Evolutionary conservation across 2,329 filamentous ascomycete genomes (phyloP).

Genomic region (Colletotrichum horii): DNA sequence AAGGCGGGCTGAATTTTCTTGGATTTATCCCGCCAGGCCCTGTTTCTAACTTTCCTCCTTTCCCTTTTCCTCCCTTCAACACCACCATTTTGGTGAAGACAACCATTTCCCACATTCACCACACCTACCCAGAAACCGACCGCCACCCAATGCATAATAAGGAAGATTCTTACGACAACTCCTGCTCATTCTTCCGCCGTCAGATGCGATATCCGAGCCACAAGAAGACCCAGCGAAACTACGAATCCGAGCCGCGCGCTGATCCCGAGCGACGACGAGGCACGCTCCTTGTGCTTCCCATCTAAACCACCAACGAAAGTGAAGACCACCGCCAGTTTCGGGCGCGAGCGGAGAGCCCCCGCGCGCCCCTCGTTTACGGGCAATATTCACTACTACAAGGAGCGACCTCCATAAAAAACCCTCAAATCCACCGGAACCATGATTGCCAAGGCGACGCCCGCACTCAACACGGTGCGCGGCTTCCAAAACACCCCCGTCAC

Average conservation of each 20-base stretch:
- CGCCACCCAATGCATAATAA: slow-evolving; percentile 61
- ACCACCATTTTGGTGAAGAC: slow-evolving; percentile 28
- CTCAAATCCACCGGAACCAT: slow-evolving; percentile 33
- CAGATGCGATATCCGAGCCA: slow-evolving; percentile 62
- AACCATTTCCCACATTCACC: slow-evolving; percentile 19
- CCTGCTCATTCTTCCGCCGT: slow-evolving; percentile 56
- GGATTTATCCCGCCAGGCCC: slow-evolving; percentile 6
- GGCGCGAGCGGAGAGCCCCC: slow-evolving; percentile 17
- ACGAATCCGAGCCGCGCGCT: slow-evolving; percentile 57
- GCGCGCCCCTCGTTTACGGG: slow-evolving; percentile 29
- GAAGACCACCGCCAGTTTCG: slow-evolving; percentile 1
- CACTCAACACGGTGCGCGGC: slow-evolving; percentile 61
- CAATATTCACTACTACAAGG: slow-evolving; percentile 27
- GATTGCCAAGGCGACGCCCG: slow-evolving; percentile 53
- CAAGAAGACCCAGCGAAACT: slow-evolving; percentile 53
- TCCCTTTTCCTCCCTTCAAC: slow-evolving; percentile 18
- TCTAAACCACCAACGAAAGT: slow-evolving; percentile 17
- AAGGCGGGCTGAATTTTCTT: slow-evolving; percentile 19
- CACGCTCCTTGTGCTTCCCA: slow-evolving; percentile 35
- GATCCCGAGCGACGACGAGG: slow-evolving; percentile 66
- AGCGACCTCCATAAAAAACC: background rate
- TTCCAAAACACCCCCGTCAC: slow-evolving; percentile 59
- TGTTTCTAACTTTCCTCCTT: slow-evolving; percentile 15
- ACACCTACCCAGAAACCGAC: slow-evolving; percentile 19
- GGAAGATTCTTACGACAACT: slow-evolving; percentile 45